Evolutionary conservation across 1,284 basidiomycete genomes (phyloP).

Genomic region (Malassezia pachydermatis): DNA sequence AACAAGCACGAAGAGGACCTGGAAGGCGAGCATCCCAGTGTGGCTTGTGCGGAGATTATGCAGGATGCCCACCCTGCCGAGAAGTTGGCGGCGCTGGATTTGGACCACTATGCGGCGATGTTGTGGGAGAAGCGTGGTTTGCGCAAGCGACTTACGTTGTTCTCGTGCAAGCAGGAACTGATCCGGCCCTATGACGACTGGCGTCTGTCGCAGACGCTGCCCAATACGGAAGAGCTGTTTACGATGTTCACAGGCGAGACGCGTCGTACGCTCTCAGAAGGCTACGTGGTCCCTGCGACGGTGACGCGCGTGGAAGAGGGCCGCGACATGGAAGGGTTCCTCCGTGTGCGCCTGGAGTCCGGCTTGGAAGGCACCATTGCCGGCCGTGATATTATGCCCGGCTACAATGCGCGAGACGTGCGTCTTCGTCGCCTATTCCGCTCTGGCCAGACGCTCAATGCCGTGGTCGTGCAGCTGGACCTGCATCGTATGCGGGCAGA

Average conservation of each 20-base stretch:
- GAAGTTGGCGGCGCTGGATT: conserved; percentile 79
- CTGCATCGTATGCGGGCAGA: conserved; percentile 62
- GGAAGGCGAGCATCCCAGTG: conserved; percentile 37
- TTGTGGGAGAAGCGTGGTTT: conserved; percentile 56
- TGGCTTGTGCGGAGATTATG: conserved; percentile 59
- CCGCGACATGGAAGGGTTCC: conserved; percentile 32
- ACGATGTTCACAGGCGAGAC: conserved; percentile 96
- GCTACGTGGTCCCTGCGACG: conserved; percentile 76
- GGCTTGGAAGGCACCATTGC: conserved; percentile 56
- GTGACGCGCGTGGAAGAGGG: conserved; percentile 54
- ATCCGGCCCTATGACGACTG: conserved; percentile 71
- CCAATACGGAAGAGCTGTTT: conserved; percentile 69
- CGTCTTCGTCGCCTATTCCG: conserved; percentile 32
- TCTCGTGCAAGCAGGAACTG: conserved; percentile 66
- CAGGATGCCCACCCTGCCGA: conserved; percentile 65
- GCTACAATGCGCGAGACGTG: conserved; percentile 27
- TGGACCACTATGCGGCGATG: conserved; percentile 93
- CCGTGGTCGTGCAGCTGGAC: conserved; percentile 65
- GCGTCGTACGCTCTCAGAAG: conserved; percentile 62
- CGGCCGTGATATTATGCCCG: conserved; percentile 28
- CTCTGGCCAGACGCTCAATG: conserved; percentile 65
- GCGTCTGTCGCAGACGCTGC: conserved; percentile 61
- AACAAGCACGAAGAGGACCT: conserved; percentile 56
- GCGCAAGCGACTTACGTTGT: conserved; percentile 56
- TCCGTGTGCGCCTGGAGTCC: conserved; percentile 71